Percentiles rank a stretch among this genome's conserved stretches.
Conservation (phyloP, 768 basidiomycete genomes). For the Xerocomus brunneocitrinus region DNA sequence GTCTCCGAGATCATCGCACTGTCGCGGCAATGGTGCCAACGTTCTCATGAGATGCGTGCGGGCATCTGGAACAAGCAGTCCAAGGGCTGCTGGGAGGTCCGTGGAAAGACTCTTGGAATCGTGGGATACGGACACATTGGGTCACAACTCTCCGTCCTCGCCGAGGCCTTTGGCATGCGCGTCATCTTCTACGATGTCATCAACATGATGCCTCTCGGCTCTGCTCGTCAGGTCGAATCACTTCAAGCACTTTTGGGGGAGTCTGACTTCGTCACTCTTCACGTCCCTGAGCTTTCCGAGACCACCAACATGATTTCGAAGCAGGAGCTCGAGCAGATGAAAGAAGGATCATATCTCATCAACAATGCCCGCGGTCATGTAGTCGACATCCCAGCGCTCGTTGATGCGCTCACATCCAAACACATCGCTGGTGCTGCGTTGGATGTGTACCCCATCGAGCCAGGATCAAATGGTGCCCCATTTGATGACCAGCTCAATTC, state of each 20-base stretch:
- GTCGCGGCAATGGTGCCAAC: constrained; percentile 90
- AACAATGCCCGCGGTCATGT: constrained; percentile 97
- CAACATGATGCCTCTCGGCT: constrained; percentile 96
- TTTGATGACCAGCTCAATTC: constrained; percentile 88
- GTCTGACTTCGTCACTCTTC: constrained; percentile 93
- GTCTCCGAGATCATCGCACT: constrained; percentile 90
- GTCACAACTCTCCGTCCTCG: constrained; percentile 92
- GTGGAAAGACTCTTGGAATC: constrained; percentile 97
- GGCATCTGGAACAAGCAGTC: constrained; percentile 99
- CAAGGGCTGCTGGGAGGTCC: constrained; percentile 96
- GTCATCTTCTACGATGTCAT: constrained; percentile 94
- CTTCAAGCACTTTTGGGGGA: constrained; percentile 67
- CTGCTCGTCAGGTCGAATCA: constrained; percentile 83
- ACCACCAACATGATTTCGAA: constrained; percentile 90
- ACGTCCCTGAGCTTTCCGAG: constrained; percentile 95
- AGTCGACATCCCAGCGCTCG: constrained; percentile 90
- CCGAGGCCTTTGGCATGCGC: constrained; percentile 93
- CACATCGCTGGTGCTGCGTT: constrained; percentile 85
- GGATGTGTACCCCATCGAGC: constrained; percentile 94
- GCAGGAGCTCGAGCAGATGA: constrained; percentile 82
- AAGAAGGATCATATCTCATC: constrained; percentile 90
- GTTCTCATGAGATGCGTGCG: constrained; percentile 77
- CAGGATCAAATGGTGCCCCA: constrained; percentile 81
- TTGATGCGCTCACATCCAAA: constrained; percentile 74
- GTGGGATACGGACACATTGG: constrained; percentile 99